Percentiles rank a stretch among this genome's conserved stretches.
Conservation (phyloP, 225 moss, liverwort and hornwort genomes). For the Rhytidiadelphus loreus region DNA sequence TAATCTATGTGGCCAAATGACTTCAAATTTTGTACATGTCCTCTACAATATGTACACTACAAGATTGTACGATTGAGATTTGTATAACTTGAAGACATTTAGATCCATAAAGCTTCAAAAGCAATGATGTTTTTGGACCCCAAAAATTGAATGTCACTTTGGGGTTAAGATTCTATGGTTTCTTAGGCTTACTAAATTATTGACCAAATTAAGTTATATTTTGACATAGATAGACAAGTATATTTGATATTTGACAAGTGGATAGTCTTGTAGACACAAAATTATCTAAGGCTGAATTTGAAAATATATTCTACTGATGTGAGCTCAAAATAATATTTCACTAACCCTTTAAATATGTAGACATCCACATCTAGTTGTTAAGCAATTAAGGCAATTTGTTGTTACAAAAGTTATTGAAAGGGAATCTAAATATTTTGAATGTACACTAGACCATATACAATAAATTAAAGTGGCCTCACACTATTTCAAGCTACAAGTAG, state of each 20-base stretch:
- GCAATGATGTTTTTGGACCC: too few species aligned
- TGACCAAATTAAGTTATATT: background rate
- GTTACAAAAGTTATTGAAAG: background rate
- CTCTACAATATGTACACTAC: too few species aligned
- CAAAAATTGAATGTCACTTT: too few species aligned
- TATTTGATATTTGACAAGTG: background rate
- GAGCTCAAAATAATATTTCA: background rate
- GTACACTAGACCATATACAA: background rate
- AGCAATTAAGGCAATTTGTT: background rate
- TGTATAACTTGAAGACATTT: too few species aligned
- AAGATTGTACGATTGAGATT: too few species aligned
- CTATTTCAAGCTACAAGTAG: background rate
- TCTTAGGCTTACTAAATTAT: background rate
- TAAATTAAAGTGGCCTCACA: background rate
- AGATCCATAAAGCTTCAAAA: too few species aligned
- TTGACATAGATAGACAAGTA: background rate
- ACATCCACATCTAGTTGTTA: background rate
- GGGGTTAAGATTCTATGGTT: background rate
- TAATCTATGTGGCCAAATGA: too few species aligned
- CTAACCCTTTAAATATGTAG: background rate
- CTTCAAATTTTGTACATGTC: too few species aligned
- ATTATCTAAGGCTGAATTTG: background rate
- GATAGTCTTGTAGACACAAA: background rate
- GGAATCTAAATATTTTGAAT: background rate
- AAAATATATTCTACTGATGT: background rate